phyloP scores from a whole-genome alignment of 2,329 filamentous ascomycete species.

The Colletotrichum viniferum region DNA sequence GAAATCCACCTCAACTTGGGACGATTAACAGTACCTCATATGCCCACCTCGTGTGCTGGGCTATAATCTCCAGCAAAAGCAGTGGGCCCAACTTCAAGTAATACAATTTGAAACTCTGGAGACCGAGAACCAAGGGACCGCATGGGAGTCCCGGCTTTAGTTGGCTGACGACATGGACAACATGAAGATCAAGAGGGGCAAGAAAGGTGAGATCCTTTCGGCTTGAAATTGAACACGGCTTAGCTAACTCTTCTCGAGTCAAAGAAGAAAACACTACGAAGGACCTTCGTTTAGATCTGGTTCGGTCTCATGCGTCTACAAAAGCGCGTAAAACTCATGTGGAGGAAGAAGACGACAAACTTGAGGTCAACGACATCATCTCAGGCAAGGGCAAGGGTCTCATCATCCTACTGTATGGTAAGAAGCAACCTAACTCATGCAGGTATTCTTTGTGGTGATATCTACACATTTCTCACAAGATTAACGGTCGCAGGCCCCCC shows the following conservation, averaged over 20 bases:
- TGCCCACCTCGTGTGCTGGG: constrained; percentile 19
- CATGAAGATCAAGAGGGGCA: not conserved
- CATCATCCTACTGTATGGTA: constrained; percentile 20
- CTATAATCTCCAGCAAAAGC: constrained; percentile 15
- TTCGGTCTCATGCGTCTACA: not conserved
- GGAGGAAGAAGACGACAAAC: not conserved
- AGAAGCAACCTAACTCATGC: not conserved
- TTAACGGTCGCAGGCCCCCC: constrained; percentile 2
- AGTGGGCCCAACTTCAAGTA: constrained; percentile 19
- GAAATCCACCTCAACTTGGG: not conserved
- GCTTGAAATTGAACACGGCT: not conserved
- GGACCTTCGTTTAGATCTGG: not conserved
- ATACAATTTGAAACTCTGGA: not conserved
- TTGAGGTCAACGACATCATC: constrained; percentile 15
- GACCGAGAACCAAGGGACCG: not conserved
- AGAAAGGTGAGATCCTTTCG: not conserved
- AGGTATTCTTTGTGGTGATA: not conserved
- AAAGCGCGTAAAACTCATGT: not conserved
- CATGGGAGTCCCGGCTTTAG: not conserved
- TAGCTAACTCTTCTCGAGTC: not conserved
- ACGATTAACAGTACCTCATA: constrained; percentile 16
- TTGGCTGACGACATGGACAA: not conserved
- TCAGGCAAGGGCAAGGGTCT: constrained; percentile 18
- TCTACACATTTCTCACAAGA: not conserved
- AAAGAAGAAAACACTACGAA: not conserved